These are phyloP conservation scores for Metschnikowia koreensis DNA, from an alignment of 805 yeast species.

Conservation along the genomic window DNA sequence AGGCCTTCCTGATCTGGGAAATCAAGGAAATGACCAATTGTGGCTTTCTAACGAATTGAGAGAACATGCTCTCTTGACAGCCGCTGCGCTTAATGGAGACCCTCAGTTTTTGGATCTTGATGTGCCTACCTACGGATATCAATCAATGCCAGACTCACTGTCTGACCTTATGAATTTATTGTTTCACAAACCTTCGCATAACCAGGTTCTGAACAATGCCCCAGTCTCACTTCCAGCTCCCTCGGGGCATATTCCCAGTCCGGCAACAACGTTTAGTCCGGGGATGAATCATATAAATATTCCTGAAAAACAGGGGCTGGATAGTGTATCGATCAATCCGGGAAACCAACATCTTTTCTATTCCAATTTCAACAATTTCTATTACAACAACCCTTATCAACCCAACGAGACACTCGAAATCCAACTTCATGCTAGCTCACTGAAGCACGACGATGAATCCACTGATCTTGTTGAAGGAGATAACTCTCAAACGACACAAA, in stretches of 20 bases:
- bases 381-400: constrained; percentile 40
- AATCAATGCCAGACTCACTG: constrained; percentile 23
- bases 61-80: constrained; percentile 71
- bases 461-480: constrained; percentile 39
- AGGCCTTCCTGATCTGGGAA: constrained; percentile 1
- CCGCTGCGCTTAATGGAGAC: constrained; percentile 65
- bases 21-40: constrained; percentile 46
- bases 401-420: constrained; percentile 39
- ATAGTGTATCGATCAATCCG: constrained; percentile 28
- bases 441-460: constrained; percentile 27
- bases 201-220: constrained; percentile 6
- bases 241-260: background rate
- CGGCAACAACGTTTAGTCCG: constrained; percentile 2
- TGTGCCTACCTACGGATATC: constrained; percentile 16
- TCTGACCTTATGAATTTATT: constrained; percentile 51
- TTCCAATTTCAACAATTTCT: constrained; percentile 38
- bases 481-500: constrained; percentile 33
- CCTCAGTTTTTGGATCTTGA: constrained; percentile 57
- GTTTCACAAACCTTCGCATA: constrained; percentile 45
- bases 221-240: background rate
- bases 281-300: constrained; percentile 3
- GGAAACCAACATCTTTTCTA: constrained; percentile 37
- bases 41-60: constrained; percentile 71
- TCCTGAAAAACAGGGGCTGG: constrained; percentile 8
- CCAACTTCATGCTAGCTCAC: constrained; percentile 42